phyloP scores from a whole-genome alignment of 2,329 filamentous ascomycete species.

The Penicillium sp. region DNA sequence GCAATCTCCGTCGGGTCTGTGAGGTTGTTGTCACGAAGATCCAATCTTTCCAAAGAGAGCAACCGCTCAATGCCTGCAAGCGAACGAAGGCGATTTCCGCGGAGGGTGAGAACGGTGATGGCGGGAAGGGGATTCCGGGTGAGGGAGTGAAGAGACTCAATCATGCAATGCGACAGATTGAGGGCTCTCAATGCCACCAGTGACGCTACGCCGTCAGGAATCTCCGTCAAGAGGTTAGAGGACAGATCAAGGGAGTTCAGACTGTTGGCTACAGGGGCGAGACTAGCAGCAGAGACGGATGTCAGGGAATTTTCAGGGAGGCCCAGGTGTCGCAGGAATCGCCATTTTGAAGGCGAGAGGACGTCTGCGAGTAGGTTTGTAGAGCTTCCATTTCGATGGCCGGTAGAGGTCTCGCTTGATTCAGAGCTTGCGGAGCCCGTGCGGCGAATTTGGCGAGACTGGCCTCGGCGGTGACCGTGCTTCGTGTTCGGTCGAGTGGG shows the following conservation, averaged over 20 bases:
- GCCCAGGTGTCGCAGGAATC: constrained; percentile 88
- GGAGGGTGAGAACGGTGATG: constrained; percentile 88
- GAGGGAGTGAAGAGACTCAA: constrained; percentile 86
- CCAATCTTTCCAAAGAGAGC: constrained; percentile 82
- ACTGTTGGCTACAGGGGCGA: constrained; percentile 80
- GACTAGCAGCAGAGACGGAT: constrained; percentile 69
- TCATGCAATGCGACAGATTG: constrained; percentile 97
- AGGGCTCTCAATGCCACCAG: constrained; percentile 85
- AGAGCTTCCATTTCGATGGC: constrained; percentile 62
- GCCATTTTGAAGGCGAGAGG: constrained; percentile 86
- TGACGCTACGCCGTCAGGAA: constrained; percentile 84
- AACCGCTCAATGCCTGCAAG: constrained; percentile 88
- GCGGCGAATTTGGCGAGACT: constrained; percentile 72
- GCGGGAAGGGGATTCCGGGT: constrained; percentile 80
- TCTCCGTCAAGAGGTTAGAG: constrained; percentile 87
- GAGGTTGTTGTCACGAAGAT: constrained; percentile 85
- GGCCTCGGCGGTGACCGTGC: constrained; percentile 64
- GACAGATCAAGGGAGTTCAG: constrained; percentile 91
- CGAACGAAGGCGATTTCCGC: constrained; percentile 81
- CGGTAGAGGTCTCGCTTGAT: constrained; percentile 63
- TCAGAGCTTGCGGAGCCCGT: constrained; percentile 93
- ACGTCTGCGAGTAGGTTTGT: constrained; percentile 73
- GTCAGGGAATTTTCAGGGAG: constrained; percentile 89
- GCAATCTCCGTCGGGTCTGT: constrained; percentile 90
- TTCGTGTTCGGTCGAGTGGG: constrained; percentile 75